Conservation (phyloP, 345 rosid genomes). For the Euphorbia tirucalli region DNA sequence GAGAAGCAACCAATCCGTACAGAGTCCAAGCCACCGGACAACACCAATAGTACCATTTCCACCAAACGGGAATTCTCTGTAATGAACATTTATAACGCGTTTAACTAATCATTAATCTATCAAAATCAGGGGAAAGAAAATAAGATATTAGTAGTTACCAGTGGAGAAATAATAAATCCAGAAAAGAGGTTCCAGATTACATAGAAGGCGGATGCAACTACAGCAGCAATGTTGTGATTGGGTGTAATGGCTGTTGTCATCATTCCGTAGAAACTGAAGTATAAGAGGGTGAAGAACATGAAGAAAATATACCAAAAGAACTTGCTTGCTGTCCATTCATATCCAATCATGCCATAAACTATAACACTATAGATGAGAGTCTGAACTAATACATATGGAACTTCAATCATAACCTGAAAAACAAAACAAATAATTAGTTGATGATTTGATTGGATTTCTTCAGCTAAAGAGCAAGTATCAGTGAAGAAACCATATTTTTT, state of each 20-base stretch:
- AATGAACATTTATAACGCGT: not conserved
- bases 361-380: slow-evolving; percentile 43
- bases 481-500: too few relatives aligned
- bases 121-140: too few relatives aligned
- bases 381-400: slow-evolving; percentile 55
- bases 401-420: slow-evolving; percentile 53
- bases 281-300: slow-evolving; percentile 56
- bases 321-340: slow-evolving; percentile 49
- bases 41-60: slow-evolving; percentile 70
- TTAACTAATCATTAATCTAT: not conserved
- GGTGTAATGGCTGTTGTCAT: slow-evolving; percentile 57
- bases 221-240: slow-evolving; percentile 48
- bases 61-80: slow-evolving; percentile 66
- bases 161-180: slow-evolving; percentile 47
- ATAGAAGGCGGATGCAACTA: slow-evolving; percentile 44
- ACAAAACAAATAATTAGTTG: not conserved
- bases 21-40: slow-evolving; percentile 58
- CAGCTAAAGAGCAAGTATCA: too few relatives aligned
- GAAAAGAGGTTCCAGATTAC: slow-evolving; percentile 59
- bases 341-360: slow-evolving; percentile 70
- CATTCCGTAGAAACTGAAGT: slow-evolving; percentile 46
- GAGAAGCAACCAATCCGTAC: slow-evolving; percentile 55
- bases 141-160: slow-evolving; percentile 22
- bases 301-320: slow-evolving; percentile 72
- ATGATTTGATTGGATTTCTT: not conserved